Percentiles rank a stretch among this genome's conserved stretches.
Evolutionary conservation across 2,329 filamentous ascomycete genomes (phyloP).

Genomic region (Aureobasidium namibiae): DNA sequence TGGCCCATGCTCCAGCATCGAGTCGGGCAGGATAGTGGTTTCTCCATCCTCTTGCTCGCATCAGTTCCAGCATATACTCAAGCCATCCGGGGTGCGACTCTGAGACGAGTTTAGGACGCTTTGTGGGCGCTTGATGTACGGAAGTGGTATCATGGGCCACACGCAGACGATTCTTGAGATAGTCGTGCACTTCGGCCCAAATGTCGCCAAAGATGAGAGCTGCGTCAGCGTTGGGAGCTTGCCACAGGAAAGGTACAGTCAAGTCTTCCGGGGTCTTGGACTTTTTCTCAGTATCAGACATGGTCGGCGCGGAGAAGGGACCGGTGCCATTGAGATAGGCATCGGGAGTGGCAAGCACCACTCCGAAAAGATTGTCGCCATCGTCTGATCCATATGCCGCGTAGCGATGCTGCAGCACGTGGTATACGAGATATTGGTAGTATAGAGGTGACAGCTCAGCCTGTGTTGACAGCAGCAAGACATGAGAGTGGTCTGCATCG

Average conservation of each 20-base stretch:
- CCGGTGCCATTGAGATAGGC: constrained; percentile 53
- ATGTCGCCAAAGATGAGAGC: constrained; percentile 74
- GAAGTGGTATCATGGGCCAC: constrained; percentile 21
- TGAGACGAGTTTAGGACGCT: constrained; percentile 49
- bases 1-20: constrained; percentile 56
- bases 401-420: constrained; percentile 68
- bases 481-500: constrained; percentile 56
- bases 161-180: constrained; percentile 57
- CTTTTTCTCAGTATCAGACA: constrained; percentile 22
- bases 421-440: constrained; percentile 78
- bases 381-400: constrained; percentile 45
- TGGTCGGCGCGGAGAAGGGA: constrained; percentile 42
- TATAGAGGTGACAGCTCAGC: constrained; percentile 72
- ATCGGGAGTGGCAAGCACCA: constrained; percentile 69
- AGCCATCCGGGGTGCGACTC: constrained; percentile 67
- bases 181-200: constrained; percentile 79
- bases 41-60: constrained; percentile 66
- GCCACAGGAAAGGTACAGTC: constrained; percentile 66
- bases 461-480: constrained; percentile 78
- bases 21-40: constrained; percentile 64
- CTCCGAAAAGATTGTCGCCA: constrained; percentile 57
- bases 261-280: constrained; percentile 19
- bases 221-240: constrained; percentile 75
- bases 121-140: constrained; percentile 19
- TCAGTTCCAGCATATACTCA: constrained; percentile 69